Conservation (phyloP, 306 rosid genomes). For the Malus fusca region DNA sequence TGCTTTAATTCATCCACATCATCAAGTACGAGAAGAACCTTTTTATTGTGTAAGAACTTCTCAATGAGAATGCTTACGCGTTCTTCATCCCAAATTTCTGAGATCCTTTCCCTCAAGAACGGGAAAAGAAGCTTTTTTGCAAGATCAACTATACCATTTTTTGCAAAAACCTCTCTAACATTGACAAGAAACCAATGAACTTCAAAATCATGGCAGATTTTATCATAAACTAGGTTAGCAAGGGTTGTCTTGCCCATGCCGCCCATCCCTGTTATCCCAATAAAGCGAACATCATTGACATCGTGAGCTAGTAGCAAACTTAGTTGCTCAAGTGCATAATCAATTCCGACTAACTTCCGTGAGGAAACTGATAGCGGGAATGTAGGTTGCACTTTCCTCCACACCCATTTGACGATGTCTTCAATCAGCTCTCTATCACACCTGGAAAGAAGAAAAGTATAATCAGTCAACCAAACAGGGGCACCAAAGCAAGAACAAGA, state of each 20-base stretch:
- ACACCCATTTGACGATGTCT: no score
- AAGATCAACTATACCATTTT: neutral
- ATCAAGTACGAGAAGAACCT: slow-evolving; percentile 6
- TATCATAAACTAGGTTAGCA: neutral
- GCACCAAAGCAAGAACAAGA: no score
- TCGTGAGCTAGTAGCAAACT: no score
- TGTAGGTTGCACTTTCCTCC: no score
- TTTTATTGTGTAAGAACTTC: slow-evolving; percentile 15
- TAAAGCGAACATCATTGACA: no score
- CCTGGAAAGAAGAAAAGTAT: no score
- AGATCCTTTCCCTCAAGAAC: neutral
- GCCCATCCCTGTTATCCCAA: neutral
- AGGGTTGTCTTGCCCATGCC: neutral
- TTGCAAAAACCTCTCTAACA: neutral
- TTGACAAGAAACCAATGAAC: neutral
- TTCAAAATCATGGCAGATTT: neutral
- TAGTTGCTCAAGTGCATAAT: no score
- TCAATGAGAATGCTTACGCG: neutral
- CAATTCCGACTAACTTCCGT: no score
- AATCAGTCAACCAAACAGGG: no score
- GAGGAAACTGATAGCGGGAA: no score
- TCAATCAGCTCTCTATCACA: no score
- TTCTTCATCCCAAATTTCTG: neutral
- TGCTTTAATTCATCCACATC: slow-evolving; percentile 26
- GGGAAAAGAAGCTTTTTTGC: slow-evolving; percentile 14